Evolutionary conservation across 257 asterid genomes (phyloP).

Genomic region (Eucommia ulmoides): DNA sequence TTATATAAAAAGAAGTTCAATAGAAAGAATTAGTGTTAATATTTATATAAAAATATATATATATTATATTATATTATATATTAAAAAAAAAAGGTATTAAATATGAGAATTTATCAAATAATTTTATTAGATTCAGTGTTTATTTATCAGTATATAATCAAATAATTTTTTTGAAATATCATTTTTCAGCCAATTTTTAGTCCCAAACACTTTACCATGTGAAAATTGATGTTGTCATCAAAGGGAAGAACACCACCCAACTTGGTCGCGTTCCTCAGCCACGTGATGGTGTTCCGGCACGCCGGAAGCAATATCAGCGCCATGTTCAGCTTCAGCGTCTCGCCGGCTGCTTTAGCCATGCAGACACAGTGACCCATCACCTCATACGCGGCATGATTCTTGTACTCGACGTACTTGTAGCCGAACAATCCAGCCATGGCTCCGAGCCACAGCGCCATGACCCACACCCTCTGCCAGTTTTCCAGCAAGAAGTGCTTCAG

Average conservation of each 20-base stretch:
- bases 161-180: too few species aligned
- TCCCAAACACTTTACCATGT: conserved; percentile 35
- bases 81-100: too few species aligned
- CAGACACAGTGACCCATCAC: conserved; percentile 88
- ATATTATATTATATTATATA: too few species aligned
- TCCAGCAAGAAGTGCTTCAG: conserved; percentile 52
- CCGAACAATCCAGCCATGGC: conserved; percentile 74
- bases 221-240: conserved; percentile 80
- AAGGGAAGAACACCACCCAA: conserved; percentile 62
- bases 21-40: too few species aligned
- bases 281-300: conserved; percentile 82
- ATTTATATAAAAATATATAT: too few species aligned
- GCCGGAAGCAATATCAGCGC: conserved; percentile 74
- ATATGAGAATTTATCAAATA: too few species aligned
- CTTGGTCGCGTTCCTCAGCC: conserved; percentile 76
- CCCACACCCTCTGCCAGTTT: conserved; percentile 96
- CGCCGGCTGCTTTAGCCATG: conserved; percentile 94
- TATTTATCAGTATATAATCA: too few species aligned
- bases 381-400: conserved; percentile 28
- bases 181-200: too few species aligned
- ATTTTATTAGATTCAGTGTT: too few species aligned
- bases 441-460: conserved; percentile 72
- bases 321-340: conserved; percentile 90
- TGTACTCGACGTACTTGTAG: conserved; percentile 63
- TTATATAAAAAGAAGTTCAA: too few species aligned